Evolutionary conservation across 768 basidiomycete genomes (phyloP).

Genomic region (Phallus indusiatus): DNA sequence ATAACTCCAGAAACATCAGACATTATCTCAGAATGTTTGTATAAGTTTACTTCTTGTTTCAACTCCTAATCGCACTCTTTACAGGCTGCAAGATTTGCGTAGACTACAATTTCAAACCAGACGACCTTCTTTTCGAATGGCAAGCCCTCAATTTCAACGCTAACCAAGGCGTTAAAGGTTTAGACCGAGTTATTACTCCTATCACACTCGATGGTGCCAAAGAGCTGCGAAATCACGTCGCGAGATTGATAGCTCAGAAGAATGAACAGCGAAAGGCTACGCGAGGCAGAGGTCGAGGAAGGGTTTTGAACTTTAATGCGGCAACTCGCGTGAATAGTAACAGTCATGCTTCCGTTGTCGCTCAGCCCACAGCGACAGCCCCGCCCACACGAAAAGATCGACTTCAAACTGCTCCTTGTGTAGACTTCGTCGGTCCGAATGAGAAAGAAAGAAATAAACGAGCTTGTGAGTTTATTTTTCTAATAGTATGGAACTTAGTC

Average conservation of each 20-base stretch:
- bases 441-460: background rate
- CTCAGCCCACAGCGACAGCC: background rate
- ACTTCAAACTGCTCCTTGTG: background rate
- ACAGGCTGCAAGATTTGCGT: slow-evolving; percentile 30
- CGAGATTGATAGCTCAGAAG: slow-evolving; percentile 4
- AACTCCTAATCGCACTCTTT: background rate
- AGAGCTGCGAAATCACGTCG: slow-evolving; percentile 6
- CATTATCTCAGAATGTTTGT: slow-evolving; percentile 9
- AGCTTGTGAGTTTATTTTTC: slow-evolving; percentile 9
- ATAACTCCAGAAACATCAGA: slow-evolving; percentile 1
- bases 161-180: background rate
- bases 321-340: background rate
- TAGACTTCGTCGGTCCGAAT: slow-evolving; percentile 1
- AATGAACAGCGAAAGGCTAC: background rate
- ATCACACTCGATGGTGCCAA: slow-evolving; percentile 7
- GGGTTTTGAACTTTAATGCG: background rate
- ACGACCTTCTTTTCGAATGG: slow-evolving; percentile 33
- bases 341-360: background rate
- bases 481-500: slow-evolving; percentile 7
- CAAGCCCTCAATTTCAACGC: slow-evolving; percentile 28
- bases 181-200: background rate
- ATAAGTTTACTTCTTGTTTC: background rate
- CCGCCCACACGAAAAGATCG: background rate
- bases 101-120: slow-evolving; percentile 26
- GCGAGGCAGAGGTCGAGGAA: background rate